Conservation (phyloP, 768 basidiomycete species). For the Astraeus odoratus region DNA sequence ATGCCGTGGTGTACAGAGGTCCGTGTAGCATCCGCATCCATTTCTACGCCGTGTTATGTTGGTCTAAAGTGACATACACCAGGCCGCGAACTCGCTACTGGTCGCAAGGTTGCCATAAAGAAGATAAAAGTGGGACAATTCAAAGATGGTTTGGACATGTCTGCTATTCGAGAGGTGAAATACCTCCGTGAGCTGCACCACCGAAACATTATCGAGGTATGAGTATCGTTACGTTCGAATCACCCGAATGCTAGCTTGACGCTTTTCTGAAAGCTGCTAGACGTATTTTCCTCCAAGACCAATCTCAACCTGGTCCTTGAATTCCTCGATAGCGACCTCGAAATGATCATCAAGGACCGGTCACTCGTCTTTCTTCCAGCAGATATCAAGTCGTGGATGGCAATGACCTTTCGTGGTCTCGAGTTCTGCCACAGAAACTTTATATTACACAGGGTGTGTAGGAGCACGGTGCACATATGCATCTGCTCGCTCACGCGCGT, state of each 20-base stretch:
- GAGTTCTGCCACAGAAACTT: slow-evolving; percentile 97
- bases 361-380: slow-evolving; percentile 87
- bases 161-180: slow-evolving; percentile 96
- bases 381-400: slow-evolving; percentile 98
- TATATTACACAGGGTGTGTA: slow-evolving; percentile 80
- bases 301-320: slow-evolving; percentile 97
- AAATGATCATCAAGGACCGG: slow-evolving; percentile 94
- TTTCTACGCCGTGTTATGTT: slow-evolving; percentile 8
- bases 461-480: background rate
- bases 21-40: slow-evolving; percentile 10
- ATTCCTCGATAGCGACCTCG: slow-evolving; percentile 92
- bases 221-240: slow-evolving; percentile 7
- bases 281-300: slow-evolving; percentile 94
- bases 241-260: background rate
- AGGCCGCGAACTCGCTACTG: slow-evolving; percentile 73
- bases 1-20: slow-evolving; percentile 95
- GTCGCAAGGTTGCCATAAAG: slow-evolving; percentile 91
- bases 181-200: slow-evolving; percentile 91
- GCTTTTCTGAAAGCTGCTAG: slow-evolving; percentile 66
- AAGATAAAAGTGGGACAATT: slow-evolving; percentile 96
- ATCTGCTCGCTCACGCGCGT: background rate
- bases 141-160: slow-evolving; percentile 99
- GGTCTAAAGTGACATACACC: background rate
- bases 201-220: slow-evolving; percentile 89
- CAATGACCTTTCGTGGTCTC: slow-evolving; percentile 95